Evolutionary conservation across 306 rosid species (phyloP), one percentile per base, ranked within the genome.

Genomic region (Neltuma alba): DNA sequence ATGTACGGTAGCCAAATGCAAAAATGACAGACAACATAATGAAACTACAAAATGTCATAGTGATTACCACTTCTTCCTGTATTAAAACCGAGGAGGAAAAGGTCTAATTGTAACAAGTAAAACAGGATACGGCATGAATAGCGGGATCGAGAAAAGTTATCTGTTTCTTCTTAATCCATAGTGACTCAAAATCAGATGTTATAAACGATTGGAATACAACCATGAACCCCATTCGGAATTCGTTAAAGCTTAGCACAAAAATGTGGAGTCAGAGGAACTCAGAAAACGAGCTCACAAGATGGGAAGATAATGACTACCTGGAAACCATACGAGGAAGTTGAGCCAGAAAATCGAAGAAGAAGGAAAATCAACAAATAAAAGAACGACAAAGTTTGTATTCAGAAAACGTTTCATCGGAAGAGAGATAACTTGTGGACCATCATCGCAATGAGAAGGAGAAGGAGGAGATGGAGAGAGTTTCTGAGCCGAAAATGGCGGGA

Each of bases 401-500:
- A 76, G 75, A 75, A 50, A 21, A 47, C 2, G 28, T 20, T 74
- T 18, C 64, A 25, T 41, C 28, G 25, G 50, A 54, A 74, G 66
- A 57, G 52, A 34, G 25, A 36, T 3, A 42, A 25, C 55, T 76
- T 20, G 21, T 54, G 40, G 66, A 76, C 14, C 44, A 76, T 71
- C 63, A 64, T 50, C 44, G 34, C 10, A 47, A 65, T 7, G 15
- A 20, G 70, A 20, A 81, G 68, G 55, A 62, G 67, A 16, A 81
- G 63, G 57, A 70, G 78, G 77, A 76, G 70, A 73, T 75, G 18
- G 67, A 55, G 84, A 77, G 82, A 71, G 74, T 75, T 75, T 75
- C 6, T 33, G 14, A 67, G 74, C 75, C 89, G 79, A 78, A 75
- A 78, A 83, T 70, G 66, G 45, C 79, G 87, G 72, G 68, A 83